Evolutionary conservation across 495 filamentous ascomycete species (phyloP).

Genomic region (Xylaria castorea): DNA sequence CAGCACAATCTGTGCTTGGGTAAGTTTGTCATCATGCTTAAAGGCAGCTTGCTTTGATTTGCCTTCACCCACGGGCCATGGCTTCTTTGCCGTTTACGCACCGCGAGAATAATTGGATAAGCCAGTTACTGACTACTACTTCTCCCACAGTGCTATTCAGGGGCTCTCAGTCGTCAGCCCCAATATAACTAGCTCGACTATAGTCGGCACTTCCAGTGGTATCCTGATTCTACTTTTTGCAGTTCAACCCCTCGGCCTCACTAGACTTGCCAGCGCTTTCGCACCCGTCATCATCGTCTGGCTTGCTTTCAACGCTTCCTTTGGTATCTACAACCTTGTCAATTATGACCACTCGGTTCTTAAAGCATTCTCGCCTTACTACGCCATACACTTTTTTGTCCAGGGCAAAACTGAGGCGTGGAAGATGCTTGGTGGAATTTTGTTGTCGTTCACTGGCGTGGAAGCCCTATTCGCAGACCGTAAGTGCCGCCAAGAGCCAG

Average conservation of each 20-base stretch:
- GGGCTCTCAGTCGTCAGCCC: constrained; percentile 61
- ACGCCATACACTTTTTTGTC: constrained; percentile 66
- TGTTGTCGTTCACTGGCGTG: constrained; percentile 76
- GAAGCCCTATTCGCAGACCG: constrained; percentile 76
- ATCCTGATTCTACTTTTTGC: constrained; percentile 73
- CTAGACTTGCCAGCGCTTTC: constrained; percentile 68
- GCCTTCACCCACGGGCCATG: not conserved
- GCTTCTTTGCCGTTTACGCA: not conserved
- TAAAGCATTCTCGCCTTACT: constrained; percentile 72
- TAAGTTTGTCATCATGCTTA: not conserved
- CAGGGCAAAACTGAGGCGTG: constrained; percentile 69
- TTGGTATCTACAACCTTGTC: constrained; percentile 75
- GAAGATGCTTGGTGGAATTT: constrained; percentile 70
- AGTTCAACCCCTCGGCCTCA: constrained; percentile 73
- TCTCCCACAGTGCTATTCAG: constrained; percentile 60
- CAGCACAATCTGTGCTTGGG: constrained; percentile 72
- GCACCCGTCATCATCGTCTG: constrained; percentile 78
- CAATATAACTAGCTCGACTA: constrained; percentile 57
- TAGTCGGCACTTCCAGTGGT: constrained; percentile 71
- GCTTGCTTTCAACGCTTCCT: constrained; percentile 69
- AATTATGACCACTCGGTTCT: constrained; percentile 69
- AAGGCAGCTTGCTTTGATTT: not conserved
- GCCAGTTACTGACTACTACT: not conserved
- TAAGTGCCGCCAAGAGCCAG: not conserved
- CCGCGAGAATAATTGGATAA: not conserved